These are phyloP conservation scores for Wallacemonas sp. DNA, from an alignment of 208 protist genomes.

Conservation along the genomic window DNA sequence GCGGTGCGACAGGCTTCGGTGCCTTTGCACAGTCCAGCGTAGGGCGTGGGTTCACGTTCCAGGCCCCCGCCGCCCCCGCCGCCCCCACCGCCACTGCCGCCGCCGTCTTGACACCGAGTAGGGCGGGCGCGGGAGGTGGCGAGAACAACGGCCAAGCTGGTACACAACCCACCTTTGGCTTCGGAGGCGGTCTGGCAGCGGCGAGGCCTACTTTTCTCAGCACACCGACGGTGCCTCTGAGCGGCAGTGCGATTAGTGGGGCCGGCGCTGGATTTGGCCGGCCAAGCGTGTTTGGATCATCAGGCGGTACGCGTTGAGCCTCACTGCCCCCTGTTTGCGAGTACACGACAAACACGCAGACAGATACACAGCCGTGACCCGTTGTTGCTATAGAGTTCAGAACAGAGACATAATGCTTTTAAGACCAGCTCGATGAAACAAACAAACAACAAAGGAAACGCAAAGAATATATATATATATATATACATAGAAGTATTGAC, in stretches of 20 bases:
- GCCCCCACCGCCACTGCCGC: too few species aligned
- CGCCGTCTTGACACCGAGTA: too few species aligned
- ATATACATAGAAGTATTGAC: too few species aligned
- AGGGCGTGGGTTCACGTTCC: slow-evolving; percentile 8
- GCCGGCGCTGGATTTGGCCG: background rate
- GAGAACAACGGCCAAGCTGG: background rate
- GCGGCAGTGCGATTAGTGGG: background rate
- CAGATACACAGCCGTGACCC: background rate
- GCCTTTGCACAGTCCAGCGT: background rate
- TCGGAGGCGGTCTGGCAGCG: background rate
- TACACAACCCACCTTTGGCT: background rate
- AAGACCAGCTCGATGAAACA: too few species aligned
- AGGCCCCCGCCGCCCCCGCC: background rate
- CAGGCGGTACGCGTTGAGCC: background rate
- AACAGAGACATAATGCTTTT: too few species aligned
- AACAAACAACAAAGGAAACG: too few species aligned
- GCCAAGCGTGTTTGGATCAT: slow-evolving; percentile 1
- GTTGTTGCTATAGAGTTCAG: background rate
- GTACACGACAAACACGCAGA: background rate
- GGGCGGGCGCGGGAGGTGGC: too few species aligned
- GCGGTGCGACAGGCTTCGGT: background rate
- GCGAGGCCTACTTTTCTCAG: background rate
- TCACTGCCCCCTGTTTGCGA: background rate
- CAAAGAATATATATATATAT: too few species aligned
- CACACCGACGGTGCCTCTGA: background rate